phyloP scores from a whole-genome alignment of 1,284 basidiomycete genomes.

The Pterulicium gracile region DNA sequence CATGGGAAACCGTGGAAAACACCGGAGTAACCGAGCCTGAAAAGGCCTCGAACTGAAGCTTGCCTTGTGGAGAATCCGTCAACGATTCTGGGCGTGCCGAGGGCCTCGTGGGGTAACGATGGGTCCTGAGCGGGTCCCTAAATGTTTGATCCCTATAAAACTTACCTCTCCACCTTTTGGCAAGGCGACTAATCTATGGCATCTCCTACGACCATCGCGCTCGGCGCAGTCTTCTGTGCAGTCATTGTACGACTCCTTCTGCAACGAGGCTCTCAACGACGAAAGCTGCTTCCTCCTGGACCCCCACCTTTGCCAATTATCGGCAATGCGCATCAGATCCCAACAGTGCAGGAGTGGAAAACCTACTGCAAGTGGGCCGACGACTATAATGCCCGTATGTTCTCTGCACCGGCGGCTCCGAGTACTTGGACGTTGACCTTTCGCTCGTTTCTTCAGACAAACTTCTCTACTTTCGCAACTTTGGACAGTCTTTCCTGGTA shows the following conservation, averaged over 20 bases:
- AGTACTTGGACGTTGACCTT: neutral
- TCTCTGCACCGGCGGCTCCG: neutral
- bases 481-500: conserved; percentile 14
- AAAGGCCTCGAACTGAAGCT: no score
- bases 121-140: no score
- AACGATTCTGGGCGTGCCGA: no score
- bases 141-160: no score
- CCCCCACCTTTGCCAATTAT: conserved; percentile 8
- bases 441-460: neutral
- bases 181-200: neutral
- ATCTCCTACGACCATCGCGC: neutral
- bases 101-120: no score
- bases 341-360: conserved; percentile 5
- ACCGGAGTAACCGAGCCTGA: no score
- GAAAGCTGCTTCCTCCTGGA: conserved; percentile 4
- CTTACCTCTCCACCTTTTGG: conserved; percentile 2
- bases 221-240: neutral
- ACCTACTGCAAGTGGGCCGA: conserved; percentile 7
- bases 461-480: neutral
- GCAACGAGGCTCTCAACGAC: neutral
- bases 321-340: conserved; percentile 8
- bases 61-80: no score
- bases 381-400: conserved; percentile 8
- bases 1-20: no score
- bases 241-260: neutral